Evolutionary conservation across 495 filamentous ascomycete species (phyloP), one percentile per base, ranked within the genome.

Genomic region (Glarea lozoyensis): DNA sequence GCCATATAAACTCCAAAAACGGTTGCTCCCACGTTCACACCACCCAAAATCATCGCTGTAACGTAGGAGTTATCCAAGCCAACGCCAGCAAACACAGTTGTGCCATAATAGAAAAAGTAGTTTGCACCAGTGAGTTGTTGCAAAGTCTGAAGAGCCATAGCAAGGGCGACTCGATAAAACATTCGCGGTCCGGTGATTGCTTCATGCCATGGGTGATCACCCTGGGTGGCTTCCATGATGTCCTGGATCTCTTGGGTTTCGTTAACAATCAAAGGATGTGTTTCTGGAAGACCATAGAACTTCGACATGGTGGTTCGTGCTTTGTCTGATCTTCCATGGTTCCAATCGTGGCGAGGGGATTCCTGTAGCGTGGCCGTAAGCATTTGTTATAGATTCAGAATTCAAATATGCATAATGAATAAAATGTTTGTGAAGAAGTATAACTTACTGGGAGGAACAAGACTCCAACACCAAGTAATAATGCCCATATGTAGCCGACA

Each of bases 191-290:
- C 81, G 3, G 78, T 82, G 60, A 87, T 70, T 52, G 84, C 72
- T 62, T 81, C 81, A 50, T 73, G 72, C 73, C 76, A 79, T 10
- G 63, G 50, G 13, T 67, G 61, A 20, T 59, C 55, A 32, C 76
- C 73, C 18, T 69, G 68, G 23, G 71, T 68, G 20, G 73, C 72
- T 53, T 75, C 72, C 60, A 76, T 76, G 46, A 83, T 76, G 41
- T 67, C 61, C n/a, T 65, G 52, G 60, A 94, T 88, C 39, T 87
- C 79, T 42, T 68, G 60, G 49, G 88, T 77, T 60, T 94, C 84
- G 48, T 75, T 67, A 40, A 70, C 67, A 41, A 92, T 78, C 37
- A 76, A 64, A n/a, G 67, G 70, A 55, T 87, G 81, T 47, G 78
- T 69, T 49, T 67, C 60, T 21, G 75, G 64, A 4, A 89, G 76